phyloP scores from a whole-genome alignment of 1,284 basidiomycete species.

The Kwoniella shivajii region DNA sequence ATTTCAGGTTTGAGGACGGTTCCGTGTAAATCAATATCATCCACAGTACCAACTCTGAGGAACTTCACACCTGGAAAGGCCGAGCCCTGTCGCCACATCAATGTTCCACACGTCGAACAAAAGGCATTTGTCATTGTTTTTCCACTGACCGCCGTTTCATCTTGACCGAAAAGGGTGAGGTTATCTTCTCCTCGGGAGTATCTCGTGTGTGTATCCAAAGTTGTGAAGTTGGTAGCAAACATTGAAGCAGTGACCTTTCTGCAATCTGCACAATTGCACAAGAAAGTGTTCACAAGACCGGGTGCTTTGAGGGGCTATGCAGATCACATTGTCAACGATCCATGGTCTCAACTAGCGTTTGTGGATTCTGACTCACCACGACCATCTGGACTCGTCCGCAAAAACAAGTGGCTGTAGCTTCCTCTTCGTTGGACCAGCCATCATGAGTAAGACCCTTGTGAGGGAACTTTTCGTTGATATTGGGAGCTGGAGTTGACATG shows the following conservation, averaged over 20 bases:
- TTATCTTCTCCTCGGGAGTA: slow-evolving; percentile 41
- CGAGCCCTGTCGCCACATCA: slow-evolving; percentile 40
- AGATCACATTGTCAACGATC: background rate
- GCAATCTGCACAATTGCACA: slow-evolving; percentile 51
- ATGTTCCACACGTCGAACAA: slow-evolving; percentile 48
- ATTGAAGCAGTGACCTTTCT: slow-evolving; percentile 49
- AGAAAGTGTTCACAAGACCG: slow-evolving; percentile 39
- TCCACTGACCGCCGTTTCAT: slow-evolving; percentile 27
- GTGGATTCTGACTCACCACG: slow-evolving; percentile 34
- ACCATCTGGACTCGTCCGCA: slow-evolving; percentile 49
- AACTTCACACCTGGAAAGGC: slow-evolving; percentile 31
- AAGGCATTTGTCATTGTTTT: slow-evolving; percentile 51
- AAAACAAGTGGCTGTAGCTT: slow-evolving; percentile 49
- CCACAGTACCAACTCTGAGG: slow-evolving; percentile 45
- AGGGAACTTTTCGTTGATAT: too few species aligned
- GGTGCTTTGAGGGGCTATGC: slow-evolving; percentile 37
- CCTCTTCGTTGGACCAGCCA: slow-evolving; percentile 40
- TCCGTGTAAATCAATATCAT: slow-evolving; percentile 46
- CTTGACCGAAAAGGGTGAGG: slow-evolving; percentile 35
- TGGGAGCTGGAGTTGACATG: too few species aligned
- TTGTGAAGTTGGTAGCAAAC: slow-evolving; percentile 49
- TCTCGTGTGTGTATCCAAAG: slow-evolving; percentile 30
- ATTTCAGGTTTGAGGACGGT: slow-evolving; percentile 39
- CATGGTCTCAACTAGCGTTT: background rate
- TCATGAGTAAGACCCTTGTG: slow-evolving; percentile 25